Base-by-base conservation (phyloP, 2,329 filamentous ascomycete genomes). In the Pestalotiopsis sp. region DNA sequence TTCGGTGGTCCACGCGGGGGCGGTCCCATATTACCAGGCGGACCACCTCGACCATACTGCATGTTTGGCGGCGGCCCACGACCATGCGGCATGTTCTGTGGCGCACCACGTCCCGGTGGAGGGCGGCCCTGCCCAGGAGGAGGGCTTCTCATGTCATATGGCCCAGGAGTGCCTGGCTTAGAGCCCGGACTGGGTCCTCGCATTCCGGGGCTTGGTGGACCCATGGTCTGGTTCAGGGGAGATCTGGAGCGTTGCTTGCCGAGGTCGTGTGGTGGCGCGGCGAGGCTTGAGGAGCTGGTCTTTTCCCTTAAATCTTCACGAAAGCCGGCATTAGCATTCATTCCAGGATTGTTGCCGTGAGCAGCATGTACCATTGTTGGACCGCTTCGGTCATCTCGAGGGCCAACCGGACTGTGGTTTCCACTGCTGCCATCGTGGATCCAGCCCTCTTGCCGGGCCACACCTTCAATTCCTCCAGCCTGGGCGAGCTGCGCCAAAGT, bases 401-500 rank as follows among this genome's bases (percentile, higher is more conserved):
- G 77, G 69, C 75, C 73, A 67, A 75, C 73, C 74, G 75, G 78
- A 69, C 74, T 75, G 70, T 73, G 74, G 71, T 73, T 76, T 67
- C 79, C 75, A 71, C 80, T 79, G 71, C 74, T 78, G 70, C 57
- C 73, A 68, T 75, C 77, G 72, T 72, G 73, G 68, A 70, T 70
- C 68, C 67, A 77, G 52, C 58, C 75, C 59, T 80, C 78, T 52
- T 76, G 74, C 68, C 75, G 74, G 65, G 76, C 76, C 56, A 81
- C 77, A 9, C 77, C 76, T 61, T 82, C 77, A 63, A 89, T 79
- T 25, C 87, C 88, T 67, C 88, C 89, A 61, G 92, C 92, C 72
- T 91, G 92, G 39, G 89, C 90, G 77, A 98, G 85, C 77, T 98
- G 94, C 59, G 91, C 87, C 61, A 98, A 84, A 0, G 95, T 98